Evolutionary conservation across 805 yeast genomes (phyloP), one percentile per base, ranked within the genome.

Genomic region (Candida koratica): DNA sequence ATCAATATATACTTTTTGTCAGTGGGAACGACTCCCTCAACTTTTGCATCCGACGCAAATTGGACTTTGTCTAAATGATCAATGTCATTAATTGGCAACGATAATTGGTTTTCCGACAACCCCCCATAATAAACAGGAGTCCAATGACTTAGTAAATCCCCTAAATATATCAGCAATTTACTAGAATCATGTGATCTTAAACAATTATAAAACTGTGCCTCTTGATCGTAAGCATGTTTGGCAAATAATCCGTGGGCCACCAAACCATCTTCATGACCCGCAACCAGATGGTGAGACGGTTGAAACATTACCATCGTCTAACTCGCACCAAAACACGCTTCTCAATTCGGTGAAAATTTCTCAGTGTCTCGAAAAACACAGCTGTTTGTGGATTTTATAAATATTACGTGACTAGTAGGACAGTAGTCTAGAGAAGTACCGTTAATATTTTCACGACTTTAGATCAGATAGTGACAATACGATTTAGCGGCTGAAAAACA

Each of bases 251-350:
- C 95, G 26, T 73, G 70, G 43, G 78, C 78, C 8, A 51, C 46
- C 36, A 86, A 47, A 3, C 83, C 74, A 0, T 96, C 97, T 5
- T 71, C 84, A 51, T 90, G 98, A 5, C 98, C 98, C 0, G 97
- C 97, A 3, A 93, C 97, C 58, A 79, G 83, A 51, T 84, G 85
- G n/a, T 38, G 35, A 8, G 56, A 41, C 7, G 25, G 23, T 7
- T 12, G 14, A 16, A 37, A 37, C 15, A n/a, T 14, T 33, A 34
- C 28, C n/a, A 19, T 27, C 30, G 30, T 15, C n/a, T 17, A 17
- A 15, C 17, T 17, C 24, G n/a, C 30, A 27, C 15, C 30, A 16
- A 17, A 28, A 28, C 32, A 29, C 32, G 32, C 13, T 29, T 19
- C 17, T 25, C 12, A 19, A 16, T 17, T 4, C 28, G 17, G 9